A percentile compares a stretch with the other conserved stretches of the same genome.
Evolutionary conservation across 208 protist genomes (phyloP).

Genomic region (Lotmaria passim): DNA sequence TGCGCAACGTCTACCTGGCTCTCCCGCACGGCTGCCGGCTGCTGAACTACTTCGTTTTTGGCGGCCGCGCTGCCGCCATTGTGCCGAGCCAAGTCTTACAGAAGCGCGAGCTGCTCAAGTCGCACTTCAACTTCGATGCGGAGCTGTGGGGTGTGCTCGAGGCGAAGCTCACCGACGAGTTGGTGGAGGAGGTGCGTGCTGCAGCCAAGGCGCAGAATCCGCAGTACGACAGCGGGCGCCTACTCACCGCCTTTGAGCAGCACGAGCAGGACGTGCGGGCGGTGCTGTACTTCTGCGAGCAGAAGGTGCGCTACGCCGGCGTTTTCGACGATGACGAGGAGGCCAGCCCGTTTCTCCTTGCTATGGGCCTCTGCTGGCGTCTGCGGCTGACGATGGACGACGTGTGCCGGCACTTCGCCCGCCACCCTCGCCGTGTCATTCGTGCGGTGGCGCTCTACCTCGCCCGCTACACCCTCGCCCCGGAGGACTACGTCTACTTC

Average conservation of each 20-base stretch:
- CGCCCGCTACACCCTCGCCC: constrained; percentile 67
- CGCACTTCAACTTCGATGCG: constrained; percentile 70
- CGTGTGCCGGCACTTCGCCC: constrained; percentile 57
- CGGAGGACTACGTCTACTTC: constrained; percentile 75
- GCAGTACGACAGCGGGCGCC: constrained; percentile 15
- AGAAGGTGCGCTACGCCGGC: constrained; percentile 72
- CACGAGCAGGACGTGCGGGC: constrained; percentile 58
- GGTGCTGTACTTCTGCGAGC: constrained; percentile 72
- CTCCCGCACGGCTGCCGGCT: constrained; percentile 54
- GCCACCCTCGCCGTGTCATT: constrained; percentile 71
- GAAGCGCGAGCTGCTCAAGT: constrained; percentile 48
- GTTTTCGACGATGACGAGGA: constrained; percentile 72
- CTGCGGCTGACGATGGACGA: constrained; percentile 60
- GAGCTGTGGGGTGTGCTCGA: constrained; percentile 67
- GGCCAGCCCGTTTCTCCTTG: constrained; percentile 75
- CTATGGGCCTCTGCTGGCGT: constrained; percentile 53
- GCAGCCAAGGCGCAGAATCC: constrained; percentile 1
- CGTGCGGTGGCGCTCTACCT: constrained; percentile 77
- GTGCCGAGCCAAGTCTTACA: constrained; percentile 52
- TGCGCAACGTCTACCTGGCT: constrained; percentile 61
- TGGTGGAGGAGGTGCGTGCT: constrained; percentile 28
- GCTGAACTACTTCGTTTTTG: constrained; percentile 42
- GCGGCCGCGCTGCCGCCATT: constrained; percentile 37
- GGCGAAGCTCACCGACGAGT: constrained; percentile 25
- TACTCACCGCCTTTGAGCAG: constrained; percentile 54